Evolutionary conservation across 2,329 filamentous ascomycete species (phyloP).

Genomic region (Penicillium sumatraense): DNA sequence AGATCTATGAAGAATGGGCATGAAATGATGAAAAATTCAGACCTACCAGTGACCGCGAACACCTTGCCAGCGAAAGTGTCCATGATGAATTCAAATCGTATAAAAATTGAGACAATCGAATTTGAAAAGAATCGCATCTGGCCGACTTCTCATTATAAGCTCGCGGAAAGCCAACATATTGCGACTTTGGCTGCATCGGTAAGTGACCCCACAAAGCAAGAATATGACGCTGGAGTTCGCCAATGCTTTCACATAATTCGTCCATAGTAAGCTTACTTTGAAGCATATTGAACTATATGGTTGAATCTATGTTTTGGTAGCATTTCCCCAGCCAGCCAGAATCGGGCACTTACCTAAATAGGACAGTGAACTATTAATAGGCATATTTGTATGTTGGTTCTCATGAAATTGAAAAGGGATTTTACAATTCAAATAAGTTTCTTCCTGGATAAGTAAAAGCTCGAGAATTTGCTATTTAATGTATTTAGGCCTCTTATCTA

Average conservation of each 20-base stretch:
- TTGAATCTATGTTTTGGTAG: neutral
- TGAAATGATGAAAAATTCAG: neutral
- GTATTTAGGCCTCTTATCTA: too few relatives aligned
- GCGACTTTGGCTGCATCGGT: too few relatives aligned
- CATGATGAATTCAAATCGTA: neutral
- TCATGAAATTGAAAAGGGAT: neutral
- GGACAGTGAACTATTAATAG: neutral
- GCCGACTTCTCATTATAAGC: neutral
- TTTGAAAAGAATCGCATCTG: neutral
- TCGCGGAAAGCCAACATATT: too few relatives aligned
- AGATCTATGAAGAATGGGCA: too few relatives aligned
- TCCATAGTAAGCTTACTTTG: neutral
- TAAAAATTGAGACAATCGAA: neutral
- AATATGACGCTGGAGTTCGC: neutral
- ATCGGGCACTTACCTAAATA: neutral
- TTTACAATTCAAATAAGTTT: too few relatives aligned
- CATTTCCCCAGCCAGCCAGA: neutral
- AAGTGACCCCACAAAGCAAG: neutral
- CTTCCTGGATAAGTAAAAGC: too few relatives aligned
- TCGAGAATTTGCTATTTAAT: too few relatives aligned
- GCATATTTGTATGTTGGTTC: neutral
- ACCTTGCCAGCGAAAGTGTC: neutral
- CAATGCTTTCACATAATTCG: neutral
- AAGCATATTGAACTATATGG: neutral
- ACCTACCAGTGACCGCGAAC: neutral